Evolutionary conservation across 192 early-diverging fungal species (phyloP).

Genomic region (Dimargaris xerosporica): DNA sequence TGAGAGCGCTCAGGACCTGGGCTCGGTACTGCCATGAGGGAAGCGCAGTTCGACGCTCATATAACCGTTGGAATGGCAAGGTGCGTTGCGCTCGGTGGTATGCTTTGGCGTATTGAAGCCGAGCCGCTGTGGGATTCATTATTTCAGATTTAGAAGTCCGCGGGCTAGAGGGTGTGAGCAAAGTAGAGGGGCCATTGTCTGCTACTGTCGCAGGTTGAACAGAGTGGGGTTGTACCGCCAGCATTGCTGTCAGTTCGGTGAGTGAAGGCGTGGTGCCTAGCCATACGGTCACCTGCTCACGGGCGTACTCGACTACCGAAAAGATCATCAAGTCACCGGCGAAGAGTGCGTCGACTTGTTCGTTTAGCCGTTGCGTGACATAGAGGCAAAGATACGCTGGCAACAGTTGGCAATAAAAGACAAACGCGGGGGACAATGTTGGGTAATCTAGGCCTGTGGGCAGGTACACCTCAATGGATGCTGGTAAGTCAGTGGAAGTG

Average conservation of each 20-base stretch:
- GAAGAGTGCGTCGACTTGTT: constrained; percentile 13
- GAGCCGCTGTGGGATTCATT: no score
- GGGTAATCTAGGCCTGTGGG: constrained; percentile 47
- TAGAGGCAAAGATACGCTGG: constrained; percentile 43
- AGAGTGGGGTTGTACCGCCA: background rate
- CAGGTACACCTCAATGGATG: constrained; percentile 42
- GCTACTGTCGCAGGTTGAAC: background rate
- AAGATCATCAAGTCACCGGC: constrained; percentile 31
- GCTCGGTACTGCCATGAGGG: background rate
- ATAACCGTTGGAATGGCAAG: background rate
- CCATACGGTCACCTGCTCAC: background rate
- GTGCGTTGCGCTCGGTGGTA: background rate
- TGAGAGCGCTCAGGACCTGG: constrained; percentile 11
- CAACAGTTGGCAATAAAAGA: constrained; percentile 43
- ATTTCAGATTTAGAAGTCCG: background rate
- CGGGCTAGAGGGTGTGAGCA: background rate
- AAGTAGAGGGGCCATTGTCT: background rate
- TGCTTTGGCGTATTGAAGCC: background rate
- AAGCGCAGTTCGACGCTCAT: background rate
- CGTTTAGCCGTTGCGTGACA: constrained; percentile 12
- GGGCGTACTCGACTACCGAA: constrained; percentile 15
- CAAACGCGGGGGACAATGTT: constrained; percentile 37
- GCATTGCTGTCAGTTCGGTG: background rate
- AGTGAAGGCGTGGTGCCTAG: background rate
- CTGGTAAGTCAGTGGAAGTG: no score